Percentiles rank a stretch among this genome's conserved stretches.
Conservation (phyloP, 1,284 basidiomycete genomes). For the Agroathelia rolfsii region DNA sequence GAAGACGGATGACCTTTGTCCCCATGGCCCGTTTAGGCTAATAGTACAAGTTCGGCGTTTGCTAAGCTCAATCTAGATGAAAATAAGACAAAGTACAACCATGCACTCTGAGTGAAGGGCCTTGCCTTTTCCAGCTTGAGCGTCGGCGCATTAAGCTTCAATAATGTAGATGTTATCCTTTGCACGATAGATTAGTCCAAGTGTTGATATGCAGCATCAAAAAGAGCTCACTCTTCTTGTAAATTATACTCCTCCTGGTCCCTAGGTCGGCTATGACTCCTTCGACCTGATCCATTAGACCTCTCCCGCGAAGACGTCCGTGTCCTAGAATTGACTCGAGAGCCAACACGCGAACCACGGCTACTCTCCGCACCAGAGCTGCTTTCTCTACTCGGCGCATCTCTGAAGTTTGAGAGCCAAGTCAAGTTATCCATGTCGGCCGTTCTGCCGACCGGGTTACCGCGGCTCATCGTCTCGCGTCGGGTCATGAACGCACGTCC, state of each 20-base stretch:
- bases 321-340: slow-evolving; percentile 28
- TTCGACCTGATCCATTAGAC: slow-evolving; percentile 10
- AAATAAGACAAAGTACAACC: slow-evolving; percentile 9
- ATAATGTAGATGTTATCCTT: slow-evolving; percentile 72
- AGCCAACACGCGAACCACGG: slow-evolving; percentile 32
- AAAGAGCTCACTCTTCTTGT: slow-evolving; percentile 63
- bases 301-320: slow-evolving; percentile 19
- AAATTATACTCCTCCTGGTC: slow-evolving; percentile 27
- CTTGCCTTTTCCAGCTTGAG: slow-evolving; percentile 79
- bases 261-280: slow-evolving; percentile 13
- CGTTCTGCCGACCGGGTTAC: slow-evolving; percentile 40
- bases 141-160: slow-evolving; percentile 59
- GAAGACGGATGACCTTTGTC: slow-evolving; percentile 68
- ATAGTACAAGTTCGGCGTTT: slow-evolving; percentile 80
- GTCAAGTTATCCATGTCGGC: slow-evolving; percentile 51
- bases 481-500: slow-evolving; percentile 17
- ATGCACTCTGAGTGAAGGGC: slow-evolving; percentile 1
- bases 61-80: slow-evolving; percentile 62
- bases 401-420: slow-evolving; percentile 66
- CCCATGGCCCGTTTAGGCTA: slow-evolving; percentile 87
- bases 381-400: slow-evolving; percentile 37
- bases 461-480: slow-evolving; percentile 48
- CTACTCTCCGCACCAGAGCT: slow-evolving; percentile 45
- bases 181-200: slow-evolving; percentile 1
- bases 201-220: neutral